These are phyloP conservation scores for Clavispora santaluciae DNA, from an alignment of 805 yeast species.

Conservation along the genomic window DNA sequence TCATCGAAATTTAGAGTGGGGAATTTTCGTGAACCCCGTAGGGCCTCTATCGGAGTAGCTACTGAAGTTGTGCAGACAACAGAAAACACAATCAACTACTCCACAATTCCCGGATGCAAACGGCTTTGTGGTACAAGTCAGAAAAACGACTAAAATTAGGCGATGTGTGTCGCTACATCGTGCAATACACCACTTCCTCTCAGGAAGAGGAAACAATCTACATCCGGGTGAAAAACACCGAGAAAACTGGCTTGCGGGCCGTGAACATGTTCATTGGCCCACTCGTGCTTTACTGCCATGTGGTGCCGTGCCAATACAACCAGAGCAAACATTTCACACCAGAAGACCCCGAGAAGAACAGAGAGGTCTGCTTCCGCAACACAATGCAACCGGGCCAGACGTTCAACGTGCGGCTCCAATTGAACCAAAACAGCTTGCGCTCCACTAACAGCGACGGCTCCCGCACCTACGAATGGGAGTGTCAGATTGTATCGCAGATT, in stretches of 20 bases:
- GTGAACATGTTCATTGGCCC: conserved; percentile 41
- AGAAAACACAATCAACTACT: no score
- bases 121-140: conserved; percentile 32
- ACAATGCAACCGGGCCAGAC: conserved; percentile 66
- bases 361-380: conserved; percentile 34
- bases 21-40: no score
- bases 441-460: conserved; percentile 12
- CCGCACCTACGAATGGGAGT: conserved; percentile 29
- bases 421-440: conserved; percentile 42
- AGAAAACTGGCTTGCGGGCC: conserved; percentile 33
- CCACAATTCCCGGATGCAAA: background rate
- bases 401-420: conserved; percentile 49
- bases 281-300: conserved; percentile 40
- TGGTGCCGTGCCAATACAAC: conserved; percentile 33
- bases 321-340: conserved; percentile 23
- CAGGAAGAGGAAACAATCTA: conserved; percentile 15
- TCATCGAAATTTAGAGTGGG: no score
- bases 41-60: no score
- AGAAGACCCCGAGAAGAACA: conserved; percentile 14
- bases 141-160: conserved; percentile 32
- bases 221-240: conserved; percentile 37
- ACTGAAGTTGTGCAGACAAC: no score
- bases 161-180: conserved; percentile 31
- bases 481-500: conserved; percentile 40
- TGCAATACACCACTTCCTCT: conserved; percentile 20